Base-by-base conservation (phyloP, 192 early-diverging fungal species). In the Gorgonomyces haynaldii region DNA sequence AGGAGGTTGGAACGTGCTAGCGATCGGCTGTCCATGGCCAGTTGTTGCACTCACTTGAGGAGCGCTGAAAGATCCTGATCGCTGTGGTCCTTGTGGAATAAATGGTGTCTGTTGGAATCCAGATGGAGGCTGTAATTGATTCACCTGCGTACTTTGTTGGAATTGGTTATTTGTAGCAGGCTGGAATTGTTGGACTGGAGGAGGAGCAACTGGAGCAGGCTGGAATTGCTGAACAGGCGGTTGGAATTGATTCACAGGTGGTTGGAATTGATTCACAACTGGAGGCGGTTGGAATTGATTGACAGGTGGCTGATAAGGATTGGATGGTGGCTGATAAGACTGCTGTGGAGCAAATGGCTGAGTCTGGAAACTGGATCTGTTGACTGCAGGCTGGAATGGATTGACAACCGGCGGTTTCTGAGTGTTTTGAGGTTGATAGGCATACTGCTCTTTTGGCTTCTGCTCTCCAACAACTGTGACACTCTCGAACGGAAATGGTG, bases 401-500 rank as follows among this genome's bases (percentile, higher is more conserved):
- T 9, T 54, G n/a, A n/a, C n/a, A n/a, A n/a, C n/a, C n/a, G n/a
- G n/a, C n/a, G n/a, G n/a, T n/a, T n/a, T n/a, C n/a, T n/a, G n/a
- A n/a, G n/a, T n/a, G n/a, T n/a, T n/a, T n/a, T n/a, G n/a, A n/a
- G n/a, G n/a, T n/a, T n/a, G n/a, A n/a, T n/a, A n/a, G n/a, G n/a
- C 17, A n/a, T 12, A 8, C 45, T 5, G 52, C 47, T 9, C 19
- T 34, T 34, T 49, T 36, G 5, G 46, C 7, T 23, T 4, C 12
- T 32, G 13, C 32, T 37, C 46, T 20, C 37, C 64, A 22, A 53
- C 62, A 25, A 85, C 53, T 34, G 65, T 64, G 9, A 74, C 34
- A n/a, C 67, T 35, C 53, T 77, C 74, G 54, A 82, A 88, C 16
- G 83, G 83, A 48, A 81, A 78, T 22, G 42, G 45, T 0, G 83